Evolutionary conservation across 306 rosid genomes (phyloP), one percentile per base, ranked within the genome.

Genomic region (Gastrolobium bilobum): DNA sequence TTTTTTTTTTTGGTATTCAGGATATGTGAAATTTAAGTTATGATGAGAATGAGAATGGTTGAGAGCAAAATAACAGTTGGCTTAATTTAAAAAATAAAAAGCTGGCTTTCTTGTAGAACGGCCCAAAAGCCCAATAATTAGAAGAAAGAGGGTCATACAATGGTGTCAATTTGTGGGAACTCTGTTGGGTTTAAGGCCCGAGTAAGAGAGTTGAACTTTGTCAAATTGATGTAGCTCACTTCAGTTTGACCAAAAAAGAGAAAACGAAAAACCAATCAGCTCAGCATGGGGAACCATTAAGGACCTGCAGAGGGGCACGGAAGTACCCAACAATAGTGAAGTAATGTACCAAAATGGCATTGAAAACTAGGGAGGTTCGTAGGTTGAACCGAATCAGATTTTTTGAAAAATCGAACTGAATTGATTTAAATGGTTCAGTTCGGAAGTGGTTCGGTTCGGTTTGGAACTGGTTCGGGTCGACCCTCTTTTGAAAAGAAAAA

Each of bases 301-400:
- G 75, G 75, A 33, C 43, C 59, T 47, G 47, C 74, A 68, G 7
- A 26, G 7, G 50, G 53, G 37, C 38, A 42, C n/a, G 20, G 69
- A 65, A 40, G 52, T 38, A 66, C 52, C 53, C 71, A 66, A 66
- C 54, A 64, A 40, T n/a, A 7, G 4, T 7, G 10, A 20, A 42
- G 53, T 9, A 38, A 0, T 68, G 57, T 46, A 43, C 44, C 44
- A 68, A 68, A 69, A 48, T 3, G 74, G 14, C 59, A 31, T 0
- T n/a, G 74, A 10, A 0, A 20, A 20, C 26, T 20, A n/a, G n/a
- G n/a, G n/a, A n/a, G n/a, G n/a, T n/a, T n/a, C n/a, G n/a, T n/a
- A n/a, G n/a, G n/a, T n/a, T n/a, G n/a, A n/a, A n/a, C n/a, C n/a
- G n/a, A n/a, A n/a, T n/a, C n/a, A n/a, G n/a, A n/a, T n/a, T n/a